Conservation (phyloP, 2,329 filamentous ascomycete species). For the Ascochyta pisi region DNA sequence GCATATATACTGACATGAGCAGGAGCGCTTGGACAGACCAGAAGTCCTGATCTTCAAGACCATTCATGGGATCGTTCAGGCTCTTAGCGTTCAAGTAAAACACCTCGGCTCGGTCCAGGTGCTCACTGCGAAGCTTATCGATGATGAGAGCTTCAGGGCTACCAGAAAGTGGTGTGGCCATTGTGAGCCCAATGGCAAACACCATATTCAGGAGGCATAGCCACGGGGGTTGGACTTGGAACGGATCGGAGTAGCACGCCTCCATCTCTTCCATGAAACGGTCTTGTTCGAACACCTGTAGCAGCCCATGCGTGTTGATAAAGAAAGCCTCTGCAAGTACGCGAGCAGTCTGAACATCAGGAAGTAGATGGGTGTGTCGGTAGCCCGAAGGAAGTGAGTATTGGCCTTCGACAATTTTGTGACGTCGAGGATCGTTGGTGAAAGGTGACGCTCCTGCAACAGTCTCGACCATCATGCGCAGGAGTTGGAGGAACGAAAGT, state of each 20-base stretch:
- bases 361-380: constrained; percentile 61
- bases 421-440: constrained; percentile 63
- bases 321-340: constrained; percentile 67
- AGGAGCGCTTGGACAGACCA: constrained; percentile 70
- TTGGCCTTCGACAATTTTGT: constrained; percentile 64
- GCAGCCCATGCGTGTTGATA: constrained; percentile 66
- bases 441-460: constrained; percentile 63
- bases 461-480: constrained; percentile 66
- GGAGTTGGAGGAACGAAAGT: constrained; percentile 65
- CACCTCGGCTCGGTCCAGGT: constrained; percentile 63
- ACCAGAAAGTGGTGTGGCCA: constrained; percentile 61
- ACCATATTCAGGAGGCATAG: constrained; percentile 68
- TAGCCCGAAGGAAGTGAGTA: constrained; percentile 56
- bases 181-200: constrained; percentile 67
- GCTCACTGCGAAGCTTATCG: constrained; percentile 57
- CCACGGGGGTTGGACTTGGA: constrained; percentile 58
- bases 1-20: constrained; percentile 70
- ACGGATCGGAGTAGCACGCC: constrained; percentile 62
- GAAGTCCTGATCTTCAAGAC: constrained; percentile 68
- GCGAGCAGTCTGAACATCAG: constrained; percentile 61
- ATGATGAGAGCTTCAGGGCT: constrained; percentile 60
- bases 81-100: constrained; percentile 68
- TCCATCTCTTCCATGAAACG: constrained; percentile 60
- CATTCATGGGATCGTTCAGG: constrained; percentile 56
- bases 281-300: constrained; percentile 65